A percentile compares a stretch with the other conserved stretches of the same genome.
These are phyloP conservation scores for Clavariopsis aquatica DNA, from an alignment of 495 filamentous ascomycete species.

Conservation along the genomic window DNA sequence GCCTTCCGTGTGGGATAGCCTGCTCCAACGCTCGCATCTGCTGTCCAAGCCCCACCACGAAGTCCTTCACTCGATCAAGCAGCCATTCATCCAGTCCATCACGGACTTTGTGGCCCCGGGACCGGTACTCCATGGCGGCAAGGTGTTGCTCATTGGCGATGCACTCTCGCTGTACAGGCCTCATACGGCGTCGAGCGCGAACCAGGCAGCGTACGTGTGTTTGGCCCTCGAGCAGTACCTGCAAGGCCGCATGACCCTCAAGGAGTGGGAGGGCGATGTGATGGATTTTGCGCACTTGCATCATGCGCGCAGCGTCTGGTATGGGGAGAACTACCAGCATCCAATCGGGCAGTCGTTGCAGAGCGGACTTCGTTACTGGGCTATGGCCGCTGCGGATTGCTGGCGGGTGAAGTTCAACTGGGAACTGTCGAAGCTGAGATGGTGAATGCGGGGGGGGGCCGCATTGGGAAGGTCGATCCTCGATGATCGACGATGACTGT, in stretches of 20 bases:
- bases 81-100: slow-evolving; percentile 37
- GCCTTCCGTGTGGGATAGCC: slow-evolving; percentile 46
- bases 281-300: slow-evolving; percentile 1
- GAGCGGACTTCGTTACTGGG: too few species aligned
- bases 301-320: too few species aligned
- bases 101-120: slow-evolving; percentile 52
- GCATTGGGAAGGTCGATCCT: too few species aligned
- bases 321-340: too few species aligned
- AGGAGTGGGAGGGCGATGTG: slow-evolving; percentile 6
- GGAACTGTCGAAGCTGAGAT: too few species aligned
- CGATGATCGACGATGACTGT: too few species aligned
- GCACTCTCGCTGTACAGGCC: slow-evolving; percentile 59
- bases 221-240: slow-evolving; percentile 50
- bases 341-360: too few species aligned
- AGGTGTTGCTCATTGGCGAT: slow-evolving; percentile 58
- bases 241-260: slow-evolving; percentile 21
- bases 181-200: slow-evolving; percentile 54
- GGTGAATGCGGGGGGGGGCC: too few species aligned
- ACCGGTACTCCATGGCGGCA: slow-evolving; percentile 51
- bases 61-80: too few species aligned
- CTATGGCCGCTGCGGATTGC: too few species aligned
- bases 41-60: slow-evolving; percentile 44
- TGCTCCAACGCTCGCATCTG: slow-evolving; percentile 12
- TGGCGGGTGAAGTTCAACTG: too few species aligned
- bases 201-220: slow-evolving; percentile 54